A percentile compares a stretch with the other conserved stretches of the same genome.
Evolutionary conservation across 495 filamentous ascomycete species (phyloP).

Genomic region (Zalerion maritima): DNA sequence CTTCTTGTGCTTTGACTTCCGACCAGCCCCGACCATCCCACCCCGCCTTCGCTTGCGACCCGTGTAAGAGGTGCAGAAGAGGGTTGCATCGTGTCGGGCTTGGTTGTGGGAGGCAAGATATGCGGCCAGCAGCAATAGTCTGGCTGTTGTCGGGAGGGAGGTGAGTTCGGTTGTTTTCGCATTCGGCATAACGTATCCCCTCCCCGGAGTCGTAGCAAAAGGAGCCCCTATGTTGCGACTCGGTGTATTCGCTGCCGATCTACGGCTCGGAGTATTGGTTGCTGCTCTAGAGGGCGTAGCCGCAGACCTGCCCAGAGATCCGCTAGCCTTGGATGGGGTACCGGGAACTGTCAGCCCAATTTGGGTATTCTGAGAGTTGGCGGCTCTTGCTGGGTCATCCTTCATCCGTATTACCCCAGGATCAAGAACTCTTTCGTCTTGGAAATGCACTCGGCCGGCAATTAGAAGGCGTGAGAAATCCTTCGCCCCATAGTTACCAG

Average conservation of each 20-base stretch:
- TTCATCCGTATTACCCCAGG: too few species aligned
- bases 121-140: slow-evolving; percentile 67
- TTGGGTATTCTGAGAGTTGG: too few species aligned
- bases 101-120: slow-evolving; percentile 89
- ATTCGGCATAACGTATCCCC: too few species aligned
- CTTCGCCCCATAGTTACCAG: slow-evolving; percentile 49
- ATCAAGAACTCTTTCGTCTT: slow-evolving; percentile 57
- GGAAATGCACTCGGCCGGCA: slow-evolving; percentile 56
- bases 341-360: too few species aligned
- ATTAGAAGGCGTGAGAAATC: slow-evolving; percentile 76
- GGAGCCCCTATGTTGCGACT: too few species aligned
- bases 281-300: slow-evolving; percentile 8
- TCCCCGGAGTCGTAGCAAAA: too few species aligned
- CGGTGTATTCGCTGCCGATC: slow-evolving; percentile 8
- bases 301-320: too few species aligned
- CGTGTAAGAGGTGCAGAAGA: slow-evolving; percentile 73
- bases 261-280: slow-evolving; percentile 10
- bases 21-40: slow-evolving; percentile 16
- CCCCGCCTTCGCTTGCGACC: slow-evolving; percentile 23
- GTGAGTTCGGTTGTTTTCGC: slow-evolving; percentile 9
- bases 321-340: slow-evolving; percentile 5
- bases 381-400: too few species aligned
- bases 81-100: slow-evolving; percentile 55
- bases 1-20: slow-evolving; percentile 46
- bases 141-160: slow-evolving; percentile 66